A percentile compares a stretch with the other conserved stretches of the same genome.
These are phyloP conservation scores for Ramularia endophylla DNA, from an alignment of 2,329 filamentous ascomycete genomes.

Conservation along the genomic window DNA sequence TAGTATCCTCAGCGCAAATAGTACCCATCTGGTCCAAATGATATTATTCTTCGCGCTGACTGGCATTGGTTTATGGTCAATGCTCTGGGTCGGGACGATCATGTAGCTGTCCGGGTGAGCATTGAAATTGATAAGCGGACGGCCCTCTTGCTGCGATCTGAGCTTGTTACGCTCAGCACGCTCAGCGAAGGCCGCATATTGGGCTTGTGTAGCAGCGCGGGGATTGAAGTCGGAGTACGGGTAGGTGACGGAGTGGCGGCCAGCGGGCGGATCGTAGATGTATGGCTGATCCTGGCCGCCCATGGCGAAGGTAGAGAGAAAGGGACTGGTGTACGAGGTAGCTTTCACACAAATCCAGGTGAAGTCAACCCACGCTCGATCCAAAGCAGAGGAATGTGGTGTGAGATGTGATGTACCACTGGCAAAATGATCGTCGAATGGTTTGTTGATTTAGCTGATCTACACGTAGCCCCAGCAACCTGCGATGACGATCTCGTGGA, in stretches of 20 bases:
- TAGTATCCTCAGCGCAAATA: constrained; percentile 62
- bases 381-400: constrained; percentile 1
- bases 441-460: constrained; percentile 1
- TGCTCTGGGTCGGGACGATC: constrained; percentile 57
- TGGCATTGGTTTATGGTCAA: constrained; percentile 61
- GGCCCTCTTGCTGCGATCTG: constrained; percentile 64
- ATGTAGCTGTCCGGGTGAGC: constrained; percentile 73
- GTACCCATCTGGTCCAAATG: constrained; percentile 60
- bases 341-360: no score
- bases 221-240: constrained; percentile 66
- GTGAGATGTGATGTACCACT: neutral
- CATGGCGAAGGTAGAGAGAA: constrained; percentile 13
- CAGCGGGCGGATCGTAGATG: constrained; percentile 56
- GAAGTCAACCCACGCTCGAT: neutral
- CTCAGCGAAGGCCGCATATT: constrained; percentile 49
- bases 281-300: constrained; percentile 52
- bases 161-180: constrained; percentile 47
- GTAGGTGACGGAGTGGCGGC: constrained; percentile 48
- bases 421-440: no score
- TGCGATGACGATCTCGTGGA: constrained; percentile 1
- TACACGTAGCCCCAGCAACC: constrained; percentile 3
- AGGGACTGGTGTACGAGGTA: neutral
- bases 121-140: constrained; percentile 75
- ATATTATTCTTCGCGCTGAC: constrained; percentile 64
- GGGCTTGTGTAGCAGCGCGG: constrained; percentile 76